These are phyloP conservation scores for Aspergillus fumigatiaffinis DNA, from an alignment of 2,329 filamentous ascomycete species.

Conservation along the genomic window DNA sequence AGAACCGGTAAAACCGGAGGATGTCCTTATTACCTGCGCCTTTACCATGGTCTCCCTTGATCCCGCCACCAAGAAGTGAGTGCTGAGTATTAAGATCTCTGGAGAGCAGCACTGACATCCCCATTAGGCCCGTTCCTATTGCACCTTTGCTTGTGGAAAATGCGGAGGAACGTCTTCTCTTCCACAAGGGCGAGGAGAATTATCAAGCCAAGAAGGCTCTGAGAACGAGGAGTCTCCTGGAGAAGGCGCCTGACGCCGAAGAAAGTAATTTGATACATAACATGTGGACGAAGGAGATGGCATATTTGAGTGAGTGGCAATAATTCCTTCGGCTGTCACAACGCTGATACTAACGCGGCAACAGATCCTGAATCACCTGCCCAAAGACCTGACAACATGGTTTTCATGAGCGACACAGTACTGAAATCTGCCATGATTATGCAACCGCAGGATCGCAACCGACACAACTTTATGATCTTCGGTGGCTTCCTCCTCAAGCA, in stretches of 20 bases:
- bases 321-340: neutral
- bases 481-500: constrained; percentile 71
- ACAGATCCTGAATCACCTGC: constrained; percentile 53
- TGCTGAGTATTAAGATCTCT: neutral
- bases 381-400: constrained; percentile 54
- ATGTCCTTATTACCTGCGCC: constrained; percentile 66
- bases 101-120: constrained; percentile 3
- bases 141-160: constrained; percentile 60
- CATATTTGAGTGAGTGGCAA: constrained; percentile 51
- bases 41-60: constrained; percentile 77
- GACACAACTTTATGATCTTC: constrained; percentile 75
- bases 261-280: constrained; percentile 69
- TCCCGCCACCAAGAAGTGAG: constrained; percentile 60
- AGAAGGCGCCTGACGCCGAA: constrained; percentile 65
- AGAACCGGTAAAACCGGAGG: constrained; percentile 52
- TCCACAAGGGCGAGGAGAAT: constrained; percentile 60
- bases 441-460: constrained; percentile 68
- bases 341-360: constrained; percentile 1
- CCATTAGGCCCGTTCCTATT: constrained; percentile 54
- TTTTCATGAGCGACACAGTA: constrained; percentile 60
- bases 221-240: constrained; percentile 57
- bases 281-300: constrained; percentile 66
- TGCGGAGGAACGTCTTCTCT: constrained; percentile 61
- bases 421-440: constrained; percentile 68
- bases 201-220: constrained; percentile 64